A percentile compares a stretch with the other conserved stretches of the same genome.
Conservation (phyloP, 2,329 filamentous ascomycete species). For the Furcasterigmium furcatum region DNA sequence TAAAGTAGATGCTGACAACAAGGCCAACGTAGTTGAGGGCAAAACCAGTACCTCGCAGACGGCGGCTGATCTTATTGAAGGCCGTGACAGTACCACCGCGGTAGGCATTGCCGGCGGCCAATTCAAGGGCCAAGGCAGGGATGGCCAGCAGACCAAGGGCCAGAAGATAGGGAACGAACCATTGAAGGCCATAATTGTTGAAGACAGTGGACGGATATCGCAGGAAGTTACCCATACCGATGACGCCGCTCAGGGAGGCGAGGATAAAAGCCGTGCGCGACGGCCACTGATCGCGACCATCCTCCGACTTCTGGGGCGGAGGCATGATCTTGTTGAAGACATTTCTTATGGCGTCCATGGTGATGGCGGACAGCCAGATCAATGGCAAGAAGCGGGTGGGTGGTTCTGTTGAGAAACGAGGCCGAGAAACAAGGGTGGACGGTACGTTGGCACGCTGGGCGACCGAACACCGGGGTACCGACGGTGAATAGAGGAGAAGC, state of each 20-base stretch:
- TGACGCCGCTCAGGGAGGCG: slow-evolving; percentile 48
- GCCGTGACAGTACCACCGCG: slow-evolving; percentile 48
- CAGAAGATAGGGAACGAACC: slow-evolving; percentile 52
- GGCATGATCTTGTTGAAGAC: slow-evolving; percentile 15
- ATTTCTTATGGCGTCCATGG: slow-evolving; percentile 5
- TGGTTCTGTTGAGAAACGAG: no score
- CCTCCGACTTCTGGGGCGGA: slow-evolving; percentile 16
- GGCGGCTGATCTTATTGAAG: slow-evolving; percentile 42
- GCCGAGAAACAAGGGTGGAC: no score
- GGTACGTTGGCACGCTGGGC: no score
- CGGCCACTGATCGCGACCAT: slow-evolving; percentile 39
- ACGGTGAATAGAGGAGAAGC: no score
- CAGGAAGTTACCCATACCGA: slow-evolving; percentile 52
- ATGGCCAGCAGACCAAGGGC: slow-evolving; percentile 50
- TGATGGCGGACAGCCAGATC: neutral
- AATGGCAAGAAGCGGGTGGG: no score
- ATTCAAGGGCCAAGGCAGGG: slow-evolving; percentile 48
- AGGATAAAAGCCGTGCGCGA: slow-evolving; percentile 43
- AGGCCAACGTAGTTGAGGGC: slow-evolving; percentile 46
- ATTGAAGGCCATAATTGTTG: slow-evolving; percentile 54
- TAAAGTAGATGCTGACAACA: slow-evolving; percentile 50
- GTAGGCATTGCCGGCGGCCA: slow-evolving; percentile 65
- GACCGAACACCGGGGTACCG: no score
- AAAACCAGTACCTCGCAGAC: slow-evolving; percentile 48
- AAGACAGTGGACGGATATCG: slow-evolving; percentile 53